Percentiles rank a stretch among this genome's conserved stretches.
These are phyloP conservation scores for Amanita molliuscula DNA, from an alignment of 768 basidiomycete genomes.

Conservation along the genomic window DNA sequence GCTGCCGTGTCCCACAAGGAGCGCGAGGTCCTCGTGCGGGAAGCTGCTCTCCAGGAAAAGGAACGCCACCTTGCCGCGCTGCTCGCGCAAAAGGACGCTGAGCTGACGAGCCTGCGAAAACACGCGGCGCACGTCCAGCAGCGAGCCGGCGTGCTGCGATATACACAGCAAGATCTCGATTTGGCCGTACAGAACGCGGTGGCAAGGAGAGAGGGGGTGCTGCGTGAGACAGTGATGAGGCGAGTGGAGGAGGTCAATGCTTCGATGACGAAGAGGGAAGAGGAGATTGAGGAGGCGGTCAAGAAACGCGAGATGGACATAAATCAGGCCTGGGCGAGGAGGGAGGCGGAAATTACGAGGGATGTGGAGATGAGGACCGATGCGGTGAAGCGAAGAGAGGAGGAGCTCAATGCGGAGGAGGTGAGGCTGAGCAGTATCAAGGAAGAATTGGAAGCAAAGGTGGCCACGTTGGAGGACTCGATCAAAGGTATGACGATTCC, in stretches of 20 bases:
- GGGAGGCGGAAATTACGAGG: slow-evolving; percentile 39
- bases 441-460: slow-evolving; percentile 39
- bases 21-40: slow-evolving; percentile 50
- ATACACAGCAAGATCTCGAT: slow-evolving; percentile 30
- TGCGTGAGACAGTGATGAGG: slow-evolving; percentile 51
- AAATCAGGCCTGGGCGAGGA: slow-evolving; percentile 42
- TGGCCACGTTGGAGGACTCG: slow-evolving; percentile 30
- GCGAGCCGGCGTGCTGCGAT: slow-evolving; percentile 13
- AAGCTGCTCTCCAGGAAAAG: slow-evolving; percentile 41
- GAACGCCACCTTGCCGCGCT: slow-evolving; percentile 40
- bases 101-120: slow-evolving; percentile 40
- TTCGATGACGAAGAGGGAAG: slow-evolving; percentile 56
- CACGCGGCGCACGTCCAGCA: slow-evolving; percentile 32
- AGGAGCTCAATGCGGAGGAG: slow-evolving; percentile 44
- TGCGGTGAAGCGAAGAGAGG: slow-evolving; percentile 40
- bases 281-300: slow-evolving; percentile 64
- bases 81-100: slow-evolving; percentile 48
- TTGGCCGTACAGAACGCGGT: slow-evolving; percentile 47
- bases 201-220: slow-evolving; percentile 53
- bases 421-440: slow-evolving; percentile 34
- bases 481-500: slow-evolving; percentile 2
- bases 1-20: slow-evolving; percentile 45
- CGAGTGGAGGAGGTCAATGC: slow-evolving; percentile 62
- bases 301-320: slow-evolving; percentile 54
- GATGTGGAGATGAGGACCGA: slow-evolving; percentile 39